Evolutionary conservation across 2,329 filamentous ascomycete genomes (phyloP), one percentile per base, ranked within the genome.

Genomic region (Paraphaeosphaeria minitans): DNA sequence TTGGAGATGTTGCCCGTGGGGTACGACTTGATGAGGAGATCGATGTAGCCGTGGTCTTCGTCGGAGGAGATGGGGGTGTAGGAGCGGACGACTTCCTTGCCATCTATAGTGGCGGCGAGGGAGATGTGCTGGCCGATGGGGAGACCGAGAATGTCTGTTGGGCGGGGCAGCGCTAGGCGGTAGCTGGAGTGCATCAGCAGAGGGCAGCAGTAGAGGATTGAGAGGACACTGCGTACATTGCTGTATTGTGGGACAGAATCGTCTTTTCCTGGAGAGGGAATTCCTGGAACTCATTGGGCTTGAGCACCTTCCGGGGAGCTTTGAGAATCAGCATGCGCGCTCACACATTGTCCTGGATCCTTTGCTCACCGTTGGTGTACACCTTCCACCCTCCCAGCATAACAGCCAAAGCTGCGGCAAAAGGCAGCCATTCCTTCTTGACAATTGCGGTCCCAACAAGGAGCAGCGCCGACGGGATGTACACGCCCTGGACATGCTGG

Each of bases 121-220:
- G 94, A 97, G 80, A 99, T 97, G 84, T 99, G 95, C 83, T 99
- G 95, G 75, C 95, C 95, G 82, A 98, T 98, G 67, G 95, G 94
- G 45, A 98, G 90, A 74, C 95, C 95, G 72, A 98, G 91, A 77
- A 97, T 92, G 67, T 91, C 87, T 70, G 83, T 89, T 42, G 88
- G 81, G 53, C 84, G 84, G 57, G 93, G 93, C 42, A 99, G 91
- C 65, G 85, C 85, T 82, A 98, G 97, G 74, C 95, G 93, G 84
- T 98, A 99, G 82, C 89, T 92, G 61, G 55, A 16, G 31, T 13
- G 13, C 41, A 27, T 69, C 53, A 67, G 62, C 56, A 24, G 2
- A 19, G 39, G 19, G 29, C 19, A 8, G 4, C 22, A n/a, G 27
- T 53, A n/a, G 4, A 43, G 8, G 29, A 35, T 37, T 7, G 45